Evolutionary conservation across 2,329 filamentous ascomycete species (phyloP).

Genomic region (Cladosporium velox): DNA sequence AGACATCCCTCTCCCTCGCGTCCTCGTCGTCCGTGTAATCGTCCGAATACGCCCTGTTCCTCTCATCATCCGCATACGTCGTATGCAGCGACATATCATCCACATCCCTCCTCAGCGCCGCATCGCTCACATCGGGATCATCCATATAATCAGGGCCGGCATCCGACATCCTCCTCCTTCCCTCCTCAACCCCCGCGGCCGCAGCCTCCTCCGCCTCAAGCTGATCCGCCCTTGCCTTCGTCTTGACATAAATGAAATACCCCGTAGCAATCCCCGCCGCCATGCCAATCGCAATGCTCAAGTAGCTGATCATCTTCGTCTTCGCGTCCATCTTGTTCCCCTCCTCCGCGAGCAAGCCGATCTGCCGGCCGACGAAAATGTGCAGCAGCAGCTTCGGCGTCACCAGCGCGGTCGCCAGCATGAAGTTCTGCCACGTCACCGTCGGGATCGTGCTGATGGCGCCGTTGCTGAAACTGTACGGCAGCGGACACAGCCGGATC

Average conservation of each 20-base stretch:
- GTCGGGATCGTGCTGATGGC: constrained; percentile 93
- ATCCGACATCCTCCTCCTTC: constrained; percentile 31
- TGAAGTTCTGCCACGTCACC: constrained; percentile 74
- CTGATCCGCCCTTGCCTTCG: constrained; percentile 51
- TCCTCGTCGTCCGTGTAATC: constrained; percentile 47
- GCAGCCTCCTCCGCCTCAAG: constrained; percentile 51
- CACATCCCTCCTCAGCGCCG: constrained; percentile 48
- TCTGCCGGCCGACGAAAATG: constrained; percentile 83
- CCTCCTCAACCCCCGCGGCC: constrained; percentile 28
- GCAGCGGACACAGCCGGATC: constrained; percentile 88
- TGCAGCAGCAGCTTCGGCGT: constrained; percentile 87
- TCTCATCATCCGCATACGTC: constrained; percentile 55
- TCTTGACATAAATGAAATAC: constrained; percentile 76
- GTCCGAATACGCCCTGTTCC: constrained; percentile 39
- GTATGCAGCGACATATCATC: constrained; percentile 55
- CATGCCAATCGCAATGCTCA: constrained; percentile 73
- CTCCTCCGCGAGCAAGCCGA: constrained; percentile 80
- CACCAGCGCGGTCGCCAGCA: constrained; percentile 77
- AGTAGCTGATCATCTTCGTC: constrained; percentile 81
- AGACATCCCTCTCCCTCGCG: constrained; percentile 47
- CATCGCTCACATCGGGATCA: constrained; percentile 47
- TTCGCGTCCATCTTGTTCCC: constrained; percentile 78
- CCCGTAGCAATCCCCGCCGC: constrained; percentile 74
- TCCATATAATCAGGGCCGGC: constrained; percentile 45
- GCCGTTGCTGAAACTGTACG: constrained; percentile 90